These are phyloP conservation scores for Myxozyma neglecta DNA, from an alignment of 805 yeast species.

Conservation along the genomic window DNA sequence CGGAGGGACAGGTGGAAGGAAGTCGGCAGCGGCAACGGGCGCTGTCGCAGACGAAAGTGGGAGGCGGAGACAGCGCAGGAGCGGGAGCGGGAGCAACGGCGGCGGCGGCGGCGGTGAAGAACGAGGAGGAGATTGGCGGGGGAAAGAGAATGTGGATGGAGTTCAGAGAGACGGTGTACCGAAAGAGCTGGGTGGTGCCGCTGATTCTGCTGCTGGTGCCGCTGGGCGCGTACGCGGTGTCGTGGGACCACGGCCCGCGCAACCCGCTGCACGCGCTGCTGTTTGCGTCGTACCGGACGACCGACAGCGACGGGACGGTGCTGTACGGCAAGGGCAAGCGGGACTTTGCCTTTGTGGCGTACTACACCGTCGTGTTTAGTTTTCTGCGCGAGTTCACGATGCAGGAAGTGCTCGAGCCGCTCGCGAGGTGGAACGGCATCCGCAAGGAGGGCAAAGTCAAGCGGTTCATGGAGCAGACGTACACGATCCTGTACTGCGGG, in stretches of 20 bases:
- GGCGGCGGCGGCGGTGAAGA: neutral
- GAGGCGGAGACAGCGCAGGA: neutral
- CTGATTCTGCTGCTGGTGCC: conserved; percentile 19
- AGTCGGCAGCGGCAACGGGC: conserved; percentile 43
- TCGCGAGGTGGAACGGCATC: conserved; percentile 59
- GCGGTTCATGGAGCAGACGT: conserved; percentile 92
- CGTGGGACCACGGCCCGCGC: conserved; percentile 1
- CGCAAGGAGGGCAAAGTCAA: conserved; percentile 56
- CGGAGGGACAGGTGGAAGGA: conserved; percentile 46
- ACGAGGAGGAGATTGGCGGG: neutral
- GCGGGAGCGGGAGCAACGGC: neutral
- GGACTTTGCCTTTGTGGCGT: conserved; percentile 77
- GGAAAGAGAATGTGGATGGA: conserved; percentile 51
- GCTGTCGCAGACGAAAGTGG: conserved; percentile 16
- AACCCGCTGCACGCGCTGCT: conserved; percentile 26
- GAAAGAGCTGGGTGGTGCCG: conserved; percentile 58
- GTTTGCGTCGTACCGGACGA: conserved; percentile 25
- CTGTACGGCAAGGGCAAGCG: conserved; percentile 82
- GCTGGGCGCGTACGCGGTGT: conserved; percentile 1
- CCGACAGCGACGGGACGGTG: conserved; percentile 33
- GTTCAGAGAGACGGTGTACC: conserved; percentile 56
- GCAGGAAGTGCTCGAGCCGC: conserved; percentile 76
- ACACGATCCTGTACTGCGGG: conserved; percentile 78
- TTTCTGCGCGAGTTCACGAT: conserved; percentile 86
- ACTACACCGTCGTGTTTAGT: conserved; percentile 82